A percentile compares a stretch with the other conserved stretches of the same genome.
Conservation (phyloP, 805 yeast species). For the Yueomyces sp. region DNA sequence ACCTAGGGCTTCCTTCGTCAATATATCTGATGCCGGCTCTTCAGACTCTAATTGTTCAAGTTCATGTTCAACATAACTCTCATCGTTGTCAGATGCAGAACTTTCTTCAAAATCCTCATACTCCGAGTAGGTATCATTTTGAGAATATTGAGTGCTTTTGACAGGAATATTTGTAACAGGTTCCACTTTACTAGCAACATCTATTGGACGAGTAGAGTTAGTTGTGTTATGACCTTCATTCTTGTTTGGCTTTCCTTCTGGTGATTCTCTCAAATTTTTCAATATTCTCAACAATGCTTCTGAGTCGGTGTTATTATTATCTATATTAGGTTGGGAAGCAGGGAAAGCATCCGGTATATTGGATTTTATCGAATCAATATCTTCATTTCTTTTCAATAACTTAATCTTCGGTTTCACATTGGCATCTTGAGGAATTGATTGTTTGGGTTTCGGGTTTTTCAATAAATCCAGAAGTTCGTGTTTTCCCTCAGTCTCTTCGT, state of each 20-base stretch:
- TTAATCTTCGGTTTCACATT: background rate
- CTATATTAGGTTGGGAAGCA: no score
- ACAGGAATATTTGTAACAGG: no score
- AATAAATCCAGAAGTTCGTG: background rate
- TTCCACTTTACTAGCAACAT: no score
- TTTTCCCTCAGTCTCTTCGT: constrained; percentile 6
- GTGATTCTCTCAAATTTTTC: constrained; percentile 1
- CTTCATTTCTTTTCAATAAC: constrained; percentile 1
- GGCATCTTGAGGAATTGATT: background rate
- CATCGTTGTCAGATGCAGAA: constrained; percentile 7
- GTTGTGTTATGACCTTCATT: background rate
- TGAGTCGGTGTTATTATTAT: constrained; percentile 1
- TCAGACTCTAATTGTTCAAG: constrained; percentile 6
- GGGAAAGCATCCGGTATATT: no score
- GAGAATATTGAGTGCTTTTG: background rate
- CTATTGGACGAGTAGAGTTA: background rate
- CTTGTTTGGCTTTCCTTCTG: background rate
- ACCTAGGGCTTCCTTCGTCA: constrained; percentile 3
- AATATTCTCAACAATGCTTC: constrained; percentile 8
- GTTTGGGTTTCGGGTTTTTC: constrained; percentile 1
- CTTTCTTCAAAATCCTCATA: constrained; percentile 21
- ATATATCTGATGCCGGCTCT: constrained; percentile 1
- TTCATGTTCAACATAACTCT: constrained; percentile 3
- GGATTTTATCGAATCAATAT: constrained; percentile 1
- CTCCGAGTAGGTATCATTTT: background rate